phyloP scores from a whole-genome alignment of 148 eudicot genomes.

The Rhododendron ferrugineum region DNA sequence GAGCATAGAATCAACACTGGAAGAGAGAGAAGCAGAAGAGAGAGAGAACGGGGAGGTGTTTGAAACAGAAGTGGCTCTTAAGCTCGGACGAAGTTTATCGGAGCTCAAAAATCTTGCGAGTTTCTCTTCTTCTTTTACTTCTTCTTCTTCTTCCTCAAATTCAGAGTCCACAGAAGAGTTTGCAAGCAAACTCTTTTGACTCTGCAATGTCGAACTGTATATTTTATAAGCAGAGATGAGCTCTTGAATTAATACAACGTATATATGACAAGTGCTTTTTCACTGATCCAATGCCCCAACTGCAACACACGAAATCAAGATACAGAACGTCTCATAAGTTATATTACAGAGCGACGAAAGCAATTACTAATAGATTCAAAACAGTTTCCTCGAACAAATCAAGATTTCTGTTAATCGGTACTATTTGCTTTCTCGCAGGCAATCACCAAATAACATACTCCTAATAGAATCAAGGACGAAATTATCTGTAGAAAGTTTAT shows the following conservation, averaged over 20 bases:
- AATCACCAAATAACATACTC: not conserved
- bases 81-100: slow-evolving; percentile 2
- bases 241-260: not conserved
- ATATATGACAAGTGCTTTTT: slow-evolving; percentile 30
- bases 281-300: slow-evolving; percentile 69
- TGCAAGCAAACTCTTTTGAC: slow-evolving; percentile 13
- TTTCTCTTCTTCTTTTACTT: not conserved
- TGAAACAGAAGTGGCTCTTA: slow-evolving; percentile 14
- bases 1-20: slow-evolving; percentile 9
- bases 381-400: not conserved
- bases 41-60: slow-evolving; percentile 13
- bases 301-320: slow-evolving; percentile 14
- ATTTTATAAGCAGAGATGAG: not conserved
- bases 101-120: slow-evolving; percentile 8
- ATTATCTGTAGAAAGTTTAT: not conserved
- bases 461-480: not conserved
- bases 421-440: not conserved
- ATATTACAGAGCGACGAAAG: not conserved
- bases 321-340: not conserved
- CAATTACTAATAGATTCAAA: not conserved
- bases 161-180: not conserved
- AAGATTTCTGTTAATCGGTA: not conserved
- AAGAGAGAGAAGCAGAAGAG: not conserved
- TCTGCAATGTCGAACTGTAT: not conserved
- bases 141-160: not conserved